Conservation (phyloP, 768 basidiomycete genomes). For the Naganishia onofrii region DNA sequence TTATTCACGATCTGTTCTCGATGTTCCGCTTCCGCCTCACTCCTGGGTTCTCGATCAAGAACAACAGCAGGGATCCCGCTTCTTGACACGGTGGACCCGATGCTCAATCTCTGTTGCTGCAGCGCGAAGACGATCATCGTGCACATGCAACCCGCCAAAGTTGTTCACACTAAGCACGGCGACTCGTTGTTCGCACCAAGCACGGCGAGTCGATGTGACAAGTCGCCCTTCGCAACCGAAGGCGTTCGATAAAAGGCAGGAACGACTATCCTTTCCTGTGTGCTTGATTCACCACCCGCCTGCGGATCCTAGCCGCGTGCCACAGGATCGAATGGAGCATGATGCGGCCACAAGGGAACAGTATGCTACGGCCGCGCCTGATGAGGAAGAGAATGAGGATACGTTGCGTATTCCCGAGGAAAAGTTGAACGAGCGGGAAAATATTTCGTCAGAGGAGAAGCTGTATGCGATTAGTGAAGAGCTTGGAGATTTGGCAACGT, state of each 20-base stretch:
- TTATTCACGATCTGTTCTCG: conserved; percentile 8
- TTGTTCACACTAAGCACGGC: conserved; percentile 31
- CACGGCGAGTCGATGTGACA: conserved; percentile 30
- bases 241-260: conserved; percentile 27
- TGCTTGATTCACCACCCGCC: not conserved
- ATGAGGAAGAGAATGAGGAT: conserved; percentile 8
- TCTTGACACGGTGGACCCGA: not conserved
- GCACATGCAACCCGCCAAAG: conserved; percentile 22
- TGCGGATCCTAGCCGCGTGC: not conserved
- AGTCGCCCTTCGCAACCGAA: conserved; percentile 15
- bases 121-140: conserved; percentile 6
- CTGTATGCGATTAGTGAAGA: conserved; percentile 60
- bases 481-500: conserved; percentile 58
- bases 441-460: conserved; percentile 57
- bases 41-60: not conserved
- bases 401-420: not conserved
- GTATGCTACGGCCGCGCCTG: not conserved
- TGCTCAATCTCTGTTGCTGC: conserved; percentile 10
- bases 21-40: not conserved
- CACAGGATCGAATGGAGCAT: not conserved
- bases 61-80: conserved; percentile 9
- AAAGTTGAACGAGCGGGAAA: conserved; percentile 14
- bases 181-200: too few species aligned
- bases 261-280: conserved; percentile 24
- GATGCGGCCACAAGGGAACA: not conserved